These are phyloP conservation scores for Pyrus pyrifolia DNA, from an alignment of 306 rosid species.

Conservation along the genomic window DNA sequence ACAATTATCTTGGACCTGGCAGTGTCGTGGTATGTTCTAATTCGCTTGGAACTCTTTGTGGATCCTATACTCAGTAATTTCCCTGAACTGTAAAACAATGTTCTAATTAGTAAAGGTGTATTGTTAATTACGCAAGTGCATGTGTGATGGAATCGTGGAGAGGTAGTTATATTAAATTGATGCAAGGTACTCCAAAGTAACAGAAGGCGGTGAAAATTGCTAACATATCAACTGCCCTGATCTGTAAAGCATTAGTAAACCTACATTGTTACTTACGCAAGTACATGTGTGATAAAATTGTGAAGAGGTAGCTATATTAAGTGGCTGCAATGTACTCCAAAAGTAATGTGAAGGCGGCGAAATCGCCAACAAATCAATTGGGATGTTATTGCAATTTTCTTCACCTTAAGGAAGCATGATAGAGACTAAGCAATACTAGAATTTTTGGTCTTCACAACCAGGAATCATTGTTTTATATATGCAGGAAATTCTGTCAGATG, in stretches of 20 bases:
- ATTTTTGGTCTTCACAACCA: not conserved
- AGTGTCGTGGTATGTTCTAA: constrained; percentile 68
- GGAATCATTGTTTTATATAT: not conserved
- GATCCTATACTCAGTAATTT: not conserved
- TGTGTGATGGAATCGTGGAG: not conserved
- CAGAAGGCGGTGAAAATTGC: not conserved
- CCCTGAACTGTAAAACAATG: not conserved
- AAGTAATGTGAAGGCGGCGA: not conserved
- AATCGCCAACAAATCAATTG: too few relatives aligned
- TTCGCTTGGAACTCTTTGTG: constrained; percentile 1
- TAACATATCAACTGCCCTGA: not conserved
- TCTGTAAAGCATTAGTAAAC: not conserved
- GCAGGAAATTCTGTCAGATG: constrained; percentile 77
- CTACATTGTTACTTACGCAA: not conserved
- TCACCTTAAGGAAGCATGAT: too few relatives aligned
- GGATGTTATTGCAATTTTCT: too few relatives aligned
- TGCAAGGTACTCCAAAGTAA: not conserved
- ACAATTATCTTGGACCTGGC: constrained; percentile 96
- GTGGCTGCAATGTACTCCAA: not conserved
- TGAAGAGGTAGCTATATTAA: not conserved
- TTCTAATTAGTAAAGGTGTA: not conserved
- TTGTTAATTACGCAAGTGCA: not conserved
- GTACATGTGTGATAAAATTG: not conserved
- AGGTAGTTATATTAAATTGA: not conserved
- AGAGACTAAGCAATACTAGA: too few relatives aligned